Conservation (phyloP, 176 grass and related monocot species). For the Alloteropsis semialata region DNA sequence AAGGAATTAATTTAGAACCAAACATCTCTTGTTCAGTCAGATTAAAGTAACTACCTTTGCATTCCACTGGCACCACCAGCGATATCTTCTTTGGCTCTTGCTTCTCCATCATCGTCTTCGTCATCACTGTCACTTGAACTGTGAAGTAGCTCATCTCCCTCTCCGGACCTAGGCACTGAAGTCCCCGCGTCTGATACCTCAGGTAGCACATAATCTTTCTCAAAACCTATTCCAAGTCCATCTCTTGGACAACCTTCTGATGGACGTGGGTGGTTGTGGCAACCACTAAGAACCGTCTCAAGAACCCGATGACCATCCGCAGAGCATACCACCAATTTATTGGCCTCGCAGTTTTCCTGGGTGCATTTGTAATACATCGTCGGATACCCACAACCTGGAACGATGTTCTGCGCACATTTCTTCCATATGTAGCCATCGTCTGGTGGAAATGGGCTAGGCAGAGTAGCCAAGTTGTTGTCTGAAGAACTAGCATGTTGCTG, state of each 20-base stretch:
- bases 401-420: constrained; percentile 16
- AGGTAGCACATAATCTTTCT: too few species aligned
- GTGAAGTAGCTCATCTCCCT: constrained; percentile 14
- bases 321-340: constrained; percentile 27
- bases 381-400: constrained; percentile 11
- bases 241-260: background rate
- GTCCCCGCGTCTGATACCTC: too few species aligned
- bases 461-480: background rate
- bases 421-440: constrained; percentile 34
- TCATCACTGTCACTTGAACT: constrained; percentile 9
- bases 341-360: constrained; percentile 9
- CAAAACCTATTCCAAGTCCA: background rate
- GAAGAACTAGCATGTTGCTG: background rate
- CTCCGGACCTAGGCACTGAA: background rate
- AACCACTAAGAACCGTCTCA: constrained; percentile 27
- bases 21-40: background rate
- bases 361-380: constrained; percentile 31
- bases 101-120: background rate
- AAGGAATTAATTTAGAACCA: background rate
- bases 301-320: constrained; percentile 30
- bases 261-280: constrained; percentile 30
- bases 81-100: background rate
- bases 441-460: background rate
- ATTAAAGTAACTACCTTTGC: constrained; percentile 26
- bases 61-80: background rate